A percentile compares a stretch with the other conserved stretches of the same genome.
Conservation (phyloP, 495 filamentous ascomycete species). For the Pseudomonodictys pantanalensis region DNA sequence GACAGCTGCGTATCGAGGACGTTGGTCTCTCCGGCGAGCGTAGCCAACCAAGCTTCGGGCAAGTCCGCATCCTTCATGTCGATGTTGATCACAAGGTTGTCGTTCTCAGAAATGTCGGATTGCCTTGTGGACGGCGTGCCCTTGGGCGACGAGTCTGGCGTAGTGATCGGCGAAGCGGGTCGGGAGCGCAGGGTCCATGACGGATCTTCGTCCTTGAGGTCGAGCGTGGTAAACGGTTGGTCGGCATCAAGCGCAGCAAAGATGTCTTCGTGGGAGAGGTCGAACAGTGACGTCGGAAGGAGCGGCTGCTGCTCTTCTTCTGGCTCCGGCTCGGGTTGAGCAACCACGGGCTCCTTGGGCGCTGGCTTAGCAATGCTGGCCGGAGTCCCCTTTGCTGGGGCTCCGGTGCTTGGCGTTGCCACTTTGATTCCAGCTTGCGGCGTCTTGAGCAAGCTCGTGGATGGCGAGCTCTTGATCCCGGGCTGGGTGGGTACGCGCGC, state of each 20-base stretch:
- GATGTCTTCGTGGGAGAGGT: constrained; percentile 17
- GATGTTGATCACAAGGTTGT: constrained; percentile 29
- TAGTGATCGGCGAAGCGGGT: constrained; percentile 16
- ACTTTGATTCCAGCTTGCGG: constrained; percentile 29
- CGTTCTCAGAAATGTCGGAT: constrained; percentile 32
- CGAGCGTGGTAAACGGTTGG: constrained; percentile 12
- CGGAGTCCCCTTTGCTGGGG: constrained; percentile 21
- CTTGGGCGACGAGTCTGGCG: constrained; percentile 25
- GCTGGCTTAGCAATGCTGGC: constrained; percentile 9
- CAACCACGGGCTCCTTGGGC: constrained; percentile 11
- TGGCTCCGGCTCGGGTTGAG: neutral
- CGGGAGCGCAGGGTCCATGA: constrained; percentile 25
- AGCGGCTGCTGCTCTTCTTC: constrained; percentile 7
- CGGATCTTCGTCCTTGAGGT: constrained; percentile 29
- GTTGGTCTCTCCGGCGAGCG: constrained; percentile 3
- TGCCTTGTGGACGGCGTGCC: constrained; percentile 26
- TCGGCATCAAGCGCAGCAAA: constrained; percentile 19
- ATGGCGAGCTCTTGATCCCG: constrained; percentile 30
- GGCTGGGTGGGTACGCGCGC: constrained; percentile 22
- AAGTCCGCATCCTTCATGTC: constrained; percentile 16
- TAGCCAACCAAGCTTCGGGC: constrained; percentile 18
- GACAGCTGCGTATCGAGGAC: constrained; percentile 21
- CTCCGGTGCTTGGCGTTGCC: constrained; percentile 30
- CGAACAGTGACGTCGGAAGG: constrained; percentile 10
- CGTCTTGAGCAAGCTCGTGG: constrained; percentile 27